Evolutionary conservation across 2,329 filamentous ascomycete genomes (phyloP).

Genomic region (Periconia sp.): DNA sequence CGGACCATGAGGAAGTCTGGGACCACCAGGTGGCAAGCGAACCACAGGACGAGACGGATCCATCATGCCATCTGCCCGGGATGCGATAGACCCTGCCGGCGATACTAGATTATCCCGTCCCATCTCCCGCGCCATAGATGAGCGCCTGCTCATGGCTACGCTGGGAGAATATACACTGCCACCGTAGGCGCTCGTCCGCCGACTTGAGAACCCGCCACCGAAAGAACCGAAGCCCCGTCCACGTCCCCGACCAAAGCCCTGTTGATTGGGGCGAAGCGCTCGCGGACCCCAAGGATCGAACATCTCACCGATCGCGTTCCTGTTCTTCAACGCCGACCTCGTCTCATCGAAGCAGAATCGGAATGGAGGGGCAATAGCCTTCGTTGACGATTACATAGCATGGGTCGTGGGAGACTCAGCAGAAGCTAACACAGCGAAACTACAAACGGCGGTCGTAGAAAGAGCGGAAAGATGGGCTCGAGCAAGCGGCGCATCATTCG

Average conservation of each 20-base stretch:
- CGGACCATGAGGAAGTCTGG: slow-evolving; percentile 41
- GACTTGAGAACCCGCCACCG: slow-evolving; percentile 68
- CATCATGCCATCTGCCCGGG: slow-evolving; percentile 65
- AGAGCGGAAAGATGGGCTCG: slow-evolving; percentile 30
- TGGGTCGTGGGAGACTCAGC: slow-evolving; percentile 23
- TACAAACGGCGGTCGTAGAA: slow-evolving; percentile 19
- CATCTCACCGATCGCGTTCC: slow-evolving; percentile 19
- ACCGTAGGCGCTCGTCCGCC: slow-evolving; percentile 81
- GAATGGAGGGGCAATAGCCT: slow-evolving; percentile 25
- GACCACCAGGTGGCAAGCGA: slow-evolving; percentile 72
- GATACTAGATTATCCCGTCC: slow-evolving; percentile 78
- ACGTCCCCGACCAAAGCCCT: slow-evolving; percentile 70
- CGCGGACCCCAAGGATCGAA: slow-evolving; percentile 61
- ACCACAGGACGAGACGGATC: slow-evolving; percentile 77
- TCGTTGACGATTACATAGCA: slow-evolving; percentile 34
- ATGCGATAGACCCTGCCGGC: slow-evolving; percentile 78
- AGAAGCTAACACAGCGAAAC: slow-evolving; percentile 17
- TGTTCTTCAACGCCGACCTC: slow-evolving; percentile 26
- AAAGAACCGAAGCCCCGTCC: slow-evolving; percentile 74
- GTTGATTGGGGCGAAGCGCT: slow-evolving; percentile 90
- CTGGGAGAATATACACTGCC: slow-evolving; percentile 87
- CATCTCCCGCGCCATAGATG: slow-evolving; percentile 73
- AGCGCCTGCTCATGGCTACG: slow-evolving; percentile 84
- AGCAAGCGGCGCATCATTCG: slow-evolving; percentile 39
- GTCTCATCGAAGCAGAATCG: slow-evolving; percentile 19